phyloP scores from a whole-genome alignment of 176 grass and related monocot genomes.

The Elymus sibiricus region DNA sequence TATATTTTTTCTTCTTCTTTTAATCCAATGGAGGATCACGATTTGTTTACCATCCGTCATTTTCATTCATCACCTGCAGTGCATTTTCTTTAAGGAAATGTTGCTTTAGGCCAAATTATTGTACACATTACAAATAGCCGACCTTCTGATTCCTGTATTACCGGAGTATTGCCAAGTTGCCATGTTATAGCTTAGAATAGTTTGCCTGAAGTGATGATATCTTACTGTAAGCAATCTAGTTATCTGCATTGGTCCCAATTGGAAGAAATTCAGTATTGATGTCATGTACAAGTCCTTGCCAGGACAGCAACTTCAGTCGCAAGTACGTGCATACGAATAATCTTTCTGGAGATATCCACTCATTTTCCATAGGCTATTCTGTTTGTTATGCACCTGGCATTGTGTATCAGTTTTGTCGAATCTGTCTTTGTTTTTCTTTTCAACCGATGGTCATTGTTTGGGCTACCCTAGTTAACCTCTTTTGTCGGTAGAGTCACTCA shows the following conservation, averaged over 20 bases:
- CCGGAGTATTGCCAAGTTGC: neutral
- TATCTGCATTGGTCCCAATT: conserved; percentile 36
- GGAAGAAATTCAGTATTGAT: conserved; percentile 45
- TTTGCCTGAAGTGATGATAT: conserved; percentile 52
- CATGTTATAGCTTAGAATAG: conserved; percentile 18
- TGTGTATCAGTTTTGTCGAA: neutral
- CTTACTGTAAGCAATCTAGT: conserved; percentile 49
- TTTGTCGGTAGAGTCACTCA: neutral
- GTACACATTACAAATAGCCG: neutral
- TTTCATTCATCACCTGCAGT: neutral
- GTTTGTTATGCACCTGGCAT: neutral
- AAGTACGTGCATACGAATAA: neutral
- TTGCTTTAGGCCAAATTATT: neutral
- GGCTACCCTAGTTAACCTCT: neutral
- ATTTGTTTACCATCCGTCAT: neutral
- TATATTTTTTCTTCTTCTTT: neutral
- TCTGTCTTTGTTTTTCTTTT: neutral
- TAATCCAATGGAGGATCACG: neutral
- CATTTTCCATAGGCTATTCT: neutral
- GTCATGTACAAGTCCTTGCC: no score
- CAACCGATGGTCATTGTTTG: neutral
- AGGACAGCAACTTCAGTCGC: no score
- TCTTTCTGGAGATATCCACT: neutral
- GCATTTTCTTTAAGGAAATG: neutral
- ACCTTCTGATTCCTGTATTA: neutral